These are phyloP conservation scores for Phytophthora palmivora DNA, from an alignment of 352 stramenopile species.

Conservation along the genomic window DNA sequence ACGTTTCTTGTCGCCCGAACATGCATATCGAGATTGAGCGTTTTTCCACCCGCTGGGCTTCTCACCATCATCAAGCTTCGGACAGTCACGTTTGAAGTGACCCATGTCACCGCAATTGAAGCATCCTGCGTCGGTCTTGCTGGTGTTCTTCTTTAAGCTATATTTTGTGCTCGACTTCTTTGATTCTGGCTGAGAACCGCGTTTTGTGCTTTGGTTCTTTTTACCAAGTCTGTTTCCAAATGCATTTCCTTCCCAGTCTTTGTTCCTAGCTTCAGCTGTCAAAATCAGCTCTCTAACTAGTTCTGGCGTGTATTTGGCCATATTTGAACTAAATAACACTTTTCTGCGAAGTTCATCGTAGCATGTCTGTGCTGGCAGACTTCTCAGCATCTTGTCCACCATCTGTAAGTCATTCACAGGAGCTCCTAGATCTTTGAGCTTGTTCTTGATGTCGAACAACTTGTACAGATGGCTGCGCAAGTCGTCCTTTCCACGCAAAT, in stretches of 20 bases:
- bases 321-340: slow-evolving; percentile 15
- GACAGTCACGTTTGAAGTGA: too few species aligned
- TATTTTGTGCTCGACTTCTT: too few species aligned
- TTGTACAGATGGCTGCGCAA: too few species aligned
- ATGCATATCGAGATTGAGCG: not conserved
- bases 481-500: not conserved
- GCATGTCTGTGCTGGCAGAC: not conserved
- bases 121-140: not conserved
- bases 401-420: slow-evolving; percentile 1
- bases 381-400: not conserved
- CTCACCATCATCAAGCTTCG: slow-evolving; percentile 2
- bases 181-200: too few species aligned
- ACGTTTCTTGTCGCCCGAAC: not conserved
- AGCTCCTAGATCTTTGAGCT: not conserved
- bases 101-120: slow-evolving; percentile 1
- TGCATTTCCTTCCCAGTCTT: too few species aligned
- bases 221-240: too few species aligned
- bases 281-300: slow-evolving; percentile 1
- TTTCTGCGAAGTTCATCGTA: not conserved
- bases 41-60: not conserved
- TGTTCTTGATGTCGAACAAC: slow-evolving; percentile 2
- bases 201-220: not conserved
- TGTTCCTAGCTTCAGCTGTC: too few species aligned
- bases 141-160: not conserved
- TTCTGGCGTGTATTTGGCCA: slow-evolving; percentile 9